A percentile compares a stretch with the other conserved stretches of the same genome.
phyloP scores from a whole-genome alignment of 371 early-diverging fungal genomes.

The Haplosporangium sp. region DNA sequence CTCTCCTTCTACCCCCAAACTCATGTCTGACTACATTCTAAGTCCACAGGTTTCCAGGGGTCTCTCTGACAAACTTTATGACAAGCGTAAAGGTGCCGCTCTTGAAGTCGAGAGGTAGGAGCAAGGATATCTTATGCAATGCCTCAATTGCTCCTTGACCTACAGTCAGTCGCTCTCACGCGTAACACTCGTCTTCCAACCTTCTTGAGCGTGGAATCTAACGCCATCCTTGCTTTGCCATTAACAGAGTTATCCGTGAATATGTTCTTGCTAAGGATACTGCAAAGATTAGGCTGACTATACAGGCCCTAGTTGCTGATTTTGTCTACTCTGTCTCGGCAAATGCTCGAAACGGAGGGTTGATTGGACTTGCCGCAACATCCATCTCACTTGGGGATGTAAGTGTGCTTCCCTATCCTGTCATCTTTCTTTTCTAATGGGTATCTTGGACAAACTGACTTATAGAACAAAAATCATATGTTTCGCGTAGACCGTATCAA shows the following conservation, averaged over 20 bases:
- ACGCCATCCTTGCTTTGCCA: neutral
- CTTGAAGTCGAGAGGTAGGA: conserved; percentile 86
- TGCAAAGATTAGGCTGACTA: conserved; percentile 69
- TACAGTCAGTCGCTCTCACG: neutral
- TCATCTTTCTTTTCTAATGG: neutral
- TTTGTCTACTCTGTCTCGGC: conserved; percentile 84
- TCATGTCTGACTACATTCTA: conserved; percentile 58
- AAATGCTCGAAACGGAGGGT: conserved; percentile 90
- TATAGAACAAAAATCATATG: neutral
- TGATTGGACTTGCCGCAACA: conserved; percentile 90
- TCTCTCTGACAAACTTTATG: conserved; percentile 89
- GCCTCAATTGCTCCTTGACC: neutral
- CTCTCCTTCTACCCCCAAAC: neutral
- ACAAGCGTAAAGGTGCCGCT: conserved; percentile 90
- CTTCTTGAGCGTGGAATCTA: neutral
- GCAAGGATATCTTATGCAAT: neutral
- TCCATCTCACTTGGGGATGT: conserved; percentile 88
- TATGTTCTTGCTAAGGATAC: conserved; percentile 62
- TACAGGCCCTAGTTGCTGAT: conserved; percentile 80
- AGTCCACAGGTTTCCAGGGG: conserved; percentile 64
- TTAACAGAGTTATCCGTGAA: conserved; percentile 76
- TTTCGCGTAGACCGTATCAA: conserved; percentile 66
- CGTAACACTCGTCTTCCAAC: neutral
- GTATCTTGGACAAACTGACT: neutral
- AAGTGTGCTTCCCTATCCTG: conserved; percentile 9